Evolutionary conservation across 768 basidiomycete genomes (phyloP).

Genomic region (Leccinum fibrillosum): DNA sequence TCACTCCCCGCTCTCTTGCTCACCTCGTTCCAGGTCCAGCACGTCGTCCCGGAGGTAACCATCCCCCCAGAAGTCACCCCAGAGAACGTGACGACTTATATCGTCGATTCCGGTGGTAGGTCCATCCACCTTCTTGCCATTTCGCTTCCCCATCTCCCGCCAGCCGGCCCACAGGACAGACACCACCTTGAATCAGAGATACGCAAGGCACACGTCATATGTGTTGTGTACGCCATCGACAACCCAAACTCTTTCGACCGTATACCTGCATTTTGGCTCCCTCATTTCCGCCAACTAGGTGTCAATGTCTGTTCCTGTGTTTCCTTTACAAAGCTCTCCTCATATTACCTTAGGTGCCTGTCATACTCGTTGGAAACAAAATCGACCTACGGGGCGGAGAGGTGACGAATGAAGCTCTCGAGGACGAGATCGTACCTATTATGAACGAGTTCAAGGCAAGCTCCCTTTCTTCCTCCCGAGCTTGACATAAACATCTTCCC

Average conservation of each 20-base stretch:
- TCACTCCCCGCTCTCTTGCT: neutral
- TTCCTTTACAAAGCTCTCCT: constrained; percentile 1
- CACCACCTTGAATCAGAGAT: constrained; percentile 92
- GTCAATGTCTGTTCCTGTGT: constrained; percentile 70
- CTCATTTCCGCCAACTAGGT: constrained; percentile 89
- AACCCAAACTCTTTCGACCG: constrained; percentile 95
- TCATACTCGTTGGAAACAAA: constrained; percentile 97
- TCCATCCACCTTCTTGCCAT: constrained; percentile 10
- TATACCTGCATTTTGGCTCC: constrained; percentile 97
- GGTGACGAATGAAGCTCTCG: constrained; percentile 90
- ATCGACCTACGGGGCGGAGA: constrained; percentile 92
- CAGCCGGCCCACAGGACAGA: constrained; percentile 84
- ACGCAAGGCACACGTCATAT: constrained; percentile 96
- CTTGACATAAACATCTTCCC: constrained; percentile 7
- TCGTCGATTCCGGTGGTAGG: constrained; percentile 94
- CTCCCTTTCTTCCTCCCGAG: constrained; percentile 1
- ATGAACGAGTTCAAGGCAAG: constrained; percentile 98
- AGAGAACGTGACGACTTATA: constrained; percentile 96
- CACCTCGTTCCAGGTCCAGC: constrained; percentile 67
- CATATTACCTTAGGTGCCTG: constrained; percentile 66
- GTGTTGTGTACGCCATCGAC: constrained; percentile 96
- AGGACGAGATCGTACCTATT: constrained; percentile 93
- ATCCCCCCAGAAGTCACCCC: constrained; percentile 97
- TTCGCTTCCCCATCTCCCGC: constrained; percentile 8
- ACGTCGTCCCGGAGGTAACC: constrained; percentile 94